Evolutionary conservation across 495 filamentous ascomycete genomes (phyloP).

Genomic region (Thermothielavioides terrestris): DNA sequence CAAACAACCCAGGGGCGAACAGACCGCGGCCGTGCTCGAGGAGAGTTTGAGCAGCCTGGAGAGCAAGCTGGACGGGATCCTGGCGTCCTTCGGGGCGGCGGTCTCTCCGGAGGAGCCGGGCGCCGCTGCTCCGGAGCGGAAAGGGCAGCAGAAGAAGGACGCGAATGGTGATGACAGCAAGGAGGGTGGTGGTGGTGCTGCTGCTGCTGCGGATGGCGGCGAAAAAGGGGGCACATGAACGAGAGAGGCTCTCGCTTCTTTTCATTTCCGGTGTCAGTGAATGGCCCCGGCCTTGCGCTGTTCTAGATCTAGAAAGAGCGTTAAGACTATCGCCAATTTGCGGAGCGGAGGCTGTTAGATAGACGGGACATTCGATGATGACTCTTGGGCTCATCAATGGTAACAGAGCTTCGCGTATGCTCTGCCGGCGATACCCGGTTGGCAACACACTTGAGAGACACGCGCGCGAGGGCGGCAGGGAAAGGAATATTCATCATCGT

Average conservation of each 20-base stretch:
- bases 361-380: no score
- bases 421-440: not conserved
- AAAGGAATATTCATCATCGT: not conserved
- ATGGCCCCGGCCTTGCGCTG: no score
- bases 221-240: not conserved
- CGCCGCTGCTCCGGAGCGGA: not conserved
- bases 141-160: not conserved
- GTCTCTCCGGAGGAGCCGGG: not conserved
- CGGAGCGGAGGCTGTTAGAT: no score
- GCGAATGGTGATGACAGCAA: not conserved
- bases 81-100: constrained; percentile 35
- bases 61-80: constrained; percentile 45
- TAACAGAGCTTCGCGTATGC: no score
- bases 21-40: constrained; percentile 46
- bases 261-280: no score
- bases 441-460: no score
- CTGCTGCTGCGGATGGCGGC: not conserved
- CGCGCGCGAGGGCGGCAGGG: no score
- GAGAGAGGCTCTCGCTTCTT: no score
- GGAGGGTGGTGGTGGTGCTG: not conserved
- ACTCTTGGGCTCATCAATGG: no score
- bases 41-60: constrained; percentile 43
- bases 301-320: no score
- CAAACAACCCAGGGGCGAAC: constrained; percentile 42
- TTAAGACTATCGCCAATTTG: no score